Conservation (phyloP, 2,329 filamentous ascomycete species). For the Fusarium sp. region DNA sequence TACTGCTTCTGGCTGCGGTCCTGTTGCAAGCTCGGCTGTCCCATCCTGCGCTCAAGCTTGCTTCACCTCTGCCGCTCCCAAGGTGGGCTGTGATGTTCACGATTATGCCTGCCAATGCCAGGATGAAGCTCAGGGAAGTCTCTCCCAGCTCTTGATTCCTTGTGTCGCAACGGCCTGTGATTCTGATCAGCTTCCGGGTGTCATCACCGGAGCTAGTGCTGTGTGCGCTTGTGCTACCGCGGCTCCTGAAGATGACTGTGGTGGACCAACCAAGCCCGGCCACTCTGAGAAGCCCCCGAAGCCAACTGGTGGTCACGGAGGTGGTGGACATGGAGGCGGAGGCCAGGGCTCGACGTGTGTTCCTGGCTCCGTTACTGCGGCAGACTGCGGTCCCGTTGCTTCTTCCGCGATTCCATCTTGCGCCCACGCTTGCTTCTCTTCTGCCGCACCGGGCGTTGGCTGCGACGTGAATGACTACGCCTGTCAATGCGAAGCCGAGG, state of each 20-base stretch:
- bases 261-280: too few species aligned
- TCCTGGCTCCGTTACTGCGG: not conserved
- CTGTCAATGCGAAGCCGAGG: too few species aligned
- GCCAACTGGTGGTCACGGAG: slow-evolving; percentile 6
- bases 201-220: slow-evolving; percentile 48
- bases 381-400: too few species aligned
- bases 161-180: slow-evolving; percentile 50
- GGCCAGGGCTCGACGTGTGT: not conserved
- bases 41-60: slow-evolving; percentile 49
- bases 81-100: slow-evolving; percentile 45
- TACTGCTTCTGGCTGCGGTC: slow-evolving; percentile 40
- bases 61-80: slow-evolving; percentile 47
- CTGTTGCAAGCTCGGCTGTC: slow-evolving; percentile 47
- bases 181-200: slow-evolving; percentile 41
- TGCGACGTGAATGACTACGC: too few species aligned
- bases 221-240: slow-evolving; percentile 43
- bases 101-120: slow-evolving; percentile 52
- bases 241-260: not conserved
- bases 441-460: too few species aligned
- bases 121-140: slow-evolving; percentile 39
- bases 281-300: not conserved
- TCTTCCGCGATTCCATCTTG: too few species aligned
- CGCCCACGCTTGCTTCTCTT: too few species aligned
- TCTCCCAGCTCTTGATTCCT: slow-evolving; percentile 49
- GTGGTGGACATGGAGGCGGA: not conserved